phyloP scores from a whole-genome alignment of 306 rosid genomes.

The Gastrolobium villosum region DNA sequence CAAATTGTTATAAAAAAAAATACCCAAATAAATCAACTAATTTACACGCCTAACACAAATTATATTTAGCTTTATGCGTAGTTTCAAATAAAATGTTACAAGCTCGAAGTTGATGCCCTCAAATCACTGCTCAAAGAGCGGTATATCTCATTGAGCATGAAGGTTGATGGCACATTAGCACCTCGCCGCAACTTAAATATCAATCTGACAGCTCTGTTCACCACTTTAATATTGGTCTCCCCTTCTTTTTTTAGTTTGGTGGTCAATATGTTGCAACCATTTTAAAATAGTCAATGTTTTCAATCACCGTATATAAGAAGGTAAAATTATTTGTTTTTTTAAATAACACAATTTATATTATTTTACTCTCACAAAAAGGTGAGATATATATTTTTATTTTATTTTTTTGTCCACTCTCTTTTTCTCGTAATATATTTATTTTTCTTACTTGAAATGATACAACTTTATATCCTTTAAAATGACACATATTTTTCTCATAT shows the following conservation, averaged over 20 bases:
- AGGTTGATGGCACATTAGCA: slow-evolving; percentile 1
- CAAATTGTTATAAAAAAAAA: no score
- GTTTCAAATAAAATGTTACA: slow-evolving; percentile 19
- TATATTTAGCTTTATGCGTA: slow-evolving; percentile 9
- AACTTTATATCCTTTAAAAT: no score
- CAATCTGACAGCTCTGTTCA: slow-evolving; percentile 32
- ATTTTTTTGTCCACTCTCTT: no score
- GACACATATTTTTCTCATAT: no score
- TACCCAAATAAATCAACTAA: no score
- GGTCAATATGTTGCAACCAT: slow-evolving; percentile 10
- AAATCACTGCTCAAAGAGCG: slow-evolving; percentile 56
- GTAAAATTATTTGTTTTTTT: no score
- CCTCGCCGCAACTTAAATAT: slow-evolving; percentile 3
- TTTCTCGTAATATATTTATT: no score
- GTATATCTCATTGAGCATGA: slow-evolving; percentile 4
- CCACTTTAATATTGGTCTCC: slow-evolving; percentile 2
- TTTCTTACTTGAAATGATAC: no score
- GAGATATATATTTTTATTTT: no score
- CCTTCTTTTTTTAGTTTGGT: background rate
- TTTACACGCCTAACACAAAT: background rate
- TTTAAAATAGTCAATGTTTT: slow-evolving; percentile 28
- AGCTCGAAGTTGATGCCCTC: slow-evolving; percentile 30
- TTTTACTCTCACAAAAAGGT: no score
- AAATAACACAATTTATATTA: no score
- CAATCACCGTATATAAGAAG: background rate